phyloP scores from a whole-genome alignment of 345 rosid species.

The Physaria fendleri region DNA sequence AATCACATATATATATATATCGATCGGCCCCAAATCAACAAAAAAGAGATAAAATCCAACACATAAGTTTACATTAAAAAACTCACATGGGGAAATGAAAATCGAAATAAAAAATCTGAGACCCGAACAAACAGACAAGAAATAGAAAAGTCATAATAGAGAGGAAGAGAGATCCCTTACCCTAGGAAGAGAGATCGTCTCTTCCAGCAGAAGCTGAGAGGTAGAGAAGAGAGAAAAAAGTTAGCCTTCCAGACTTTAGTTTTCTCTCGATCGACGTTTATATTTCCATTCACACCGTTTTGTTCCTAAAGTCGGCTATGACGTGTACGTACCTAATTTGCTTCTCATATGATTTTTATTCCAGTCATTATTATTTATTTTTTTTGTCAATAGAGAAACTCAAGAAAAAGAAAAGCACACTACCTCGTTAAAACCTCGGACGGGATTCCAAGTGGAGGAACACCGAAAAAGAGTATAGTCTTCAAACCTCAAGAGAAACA shows the following conservation, averaged over 20 bases:
- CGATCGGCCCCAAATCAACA: slow-evolving; percentile 14
- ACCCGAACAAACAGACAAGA: background rate
- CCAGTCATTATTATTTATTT: no score
- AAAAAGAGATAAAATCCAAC: background rate
- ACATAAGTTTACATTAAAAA: slow-evolving; percentile 13
- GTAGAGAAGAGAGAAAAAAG: slow-evolving; percentile 10
- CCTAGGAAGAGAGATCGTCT: slow-evolving; percentile 22
- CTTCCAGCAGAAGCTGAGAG: slow-evolving; percentile 35
- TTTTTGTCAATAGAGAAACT: no score
- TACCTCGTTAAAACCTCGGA: no score
- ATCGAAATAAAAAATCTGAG: background rate
- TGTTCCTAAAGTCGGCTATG: slow-evolving; percentile 22
- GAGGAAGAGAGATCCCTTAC: background rate
- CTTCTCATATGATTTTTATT: background rate
- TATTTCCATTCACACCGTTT: slow-evolving; percentile 24
- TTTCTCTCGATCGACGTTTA: background rate
- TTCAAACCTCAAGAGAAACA: no score
- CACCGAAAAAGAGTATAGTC: no score
- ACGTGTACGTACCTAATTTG: slow-evolving; percentile 24
- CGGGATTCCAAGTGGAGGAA: no score
- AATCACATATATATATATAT: no score
- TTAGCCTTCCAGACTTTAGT: background rate
- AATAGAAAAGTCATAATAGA: background rate
- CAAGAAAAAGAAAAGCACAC: no score
- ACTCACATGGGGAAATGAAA: background rate